Conservation (phyloP, 306 rosid species). For the Rubus idaeus region DNA sequence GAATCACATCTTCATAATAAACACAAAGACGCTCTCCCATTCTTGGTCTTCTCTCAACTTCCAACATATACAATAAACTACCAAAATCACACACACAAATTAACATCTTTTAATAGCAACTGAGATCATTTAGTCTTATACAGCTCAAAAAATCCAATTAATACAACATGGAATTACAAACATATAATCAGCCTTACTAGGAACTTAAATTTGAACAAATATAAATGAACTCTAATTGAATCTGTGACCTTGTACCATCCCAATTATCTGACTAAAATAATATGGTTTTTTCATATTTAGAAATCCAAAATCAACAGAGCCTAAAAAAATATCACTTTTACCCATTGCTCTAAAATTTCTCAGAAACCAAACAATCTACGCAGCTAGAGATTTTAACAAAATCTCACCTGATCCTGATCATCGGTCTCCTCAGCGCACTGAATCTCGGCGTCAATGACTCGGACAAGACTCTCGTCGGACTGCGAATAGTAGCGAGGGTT, state of each 20-base stretch:
- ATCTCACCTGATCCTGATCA: constrained; percentile 49
- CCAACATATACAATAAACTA: not conserved
- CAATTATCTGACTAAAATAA: not conserved
- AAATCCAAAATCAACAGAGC: not conserved
- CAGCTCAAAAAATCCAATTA: not conserved
- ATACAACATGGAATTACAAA: not conserved
- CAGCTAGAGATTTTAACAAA: not conserved
- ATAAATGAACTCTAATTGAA: not conserved
- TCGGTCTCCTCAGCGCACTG: constrained; percentile 58
- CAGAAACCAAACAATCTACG: not conserved
- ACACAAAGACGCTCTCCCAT: not conserved
- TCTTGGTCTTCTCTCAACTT: not conserved
- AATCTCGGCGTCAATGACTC: constrained; percentile 68
- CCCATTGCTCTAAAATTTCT: not conserved
- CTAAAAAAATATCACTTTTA: not conserved
- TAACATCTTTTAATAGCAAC: not conserved
- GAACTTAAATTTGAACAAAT: not conserved
- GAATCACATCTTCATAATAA: not conserved
- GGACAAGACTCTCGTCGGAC: constrained; percentile 57
- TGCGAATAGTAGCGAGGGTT: constrained; percentile 51
- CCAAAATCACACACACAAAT: not conserved
- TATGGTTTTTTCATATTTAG: not conserved
- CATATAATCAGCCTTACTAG: not conserved
- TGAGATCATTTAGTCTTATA: not conserved
- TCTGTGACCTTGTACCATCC: too few species aligned